Conservation (phyloP, 805 yeast genomes). For the Schwanniomyces pseudopolymorphus region DNA sequence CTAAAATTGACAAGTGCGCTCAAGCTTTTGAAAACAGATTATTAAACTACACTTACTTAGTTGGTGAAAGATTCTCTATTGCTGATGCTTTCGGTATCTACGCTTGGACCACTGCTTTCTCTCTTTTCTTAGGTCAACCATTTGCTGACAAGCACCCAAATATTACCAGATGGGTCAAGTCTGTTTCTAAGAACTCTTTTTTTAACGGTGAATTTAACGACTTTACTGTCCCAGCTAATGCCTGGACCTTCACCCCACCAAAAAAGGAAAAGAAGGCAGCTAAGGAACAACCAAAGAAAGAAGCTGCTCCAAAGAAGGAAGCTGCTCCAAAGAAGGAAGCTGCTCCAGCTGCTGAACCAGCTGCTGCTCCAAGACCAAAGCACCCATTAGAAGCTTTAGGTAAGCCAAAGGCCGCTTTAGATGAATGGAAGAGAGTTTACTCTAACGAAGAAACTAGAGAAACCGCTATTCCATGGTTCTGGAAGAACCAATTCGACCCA, state of each 20-base stretch:
- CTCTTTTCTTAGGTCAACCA: constrained; percentile 57
- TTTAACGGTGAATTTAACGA: constrained; percentile 49
- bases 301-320: constrained; percentile 22
- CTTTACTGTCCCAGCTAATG: constrained; percentile 61
- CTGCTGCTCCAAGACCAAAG: constrained; percentile 68
- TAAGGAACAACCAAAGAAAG: constrained; percentile 31
- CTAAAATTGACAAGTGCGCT: constrained; percentile 37
- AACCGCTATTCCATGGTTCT: constrained; percentile 95
- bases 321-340: constrained; percentile 29
- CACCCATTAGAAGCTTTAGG: constrained; percentile 91
- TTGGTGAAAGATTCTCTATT: constrained; percentile 52
- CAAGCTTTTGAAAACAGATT: constrained; percentile 56
- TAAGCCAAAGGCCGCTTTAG: constrained; percentile 65
- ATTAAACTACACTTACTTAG: constrained; percentile 62
- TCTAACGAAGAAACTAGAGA: constrained; percentile 97
- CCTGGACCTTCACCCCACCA: constrained; percentile 67
- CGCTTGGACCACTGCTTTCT: constrained; percentile 53
- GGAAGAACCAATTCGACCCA: constrained; percentile 86
- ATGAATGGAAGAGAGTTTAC: constrained; percentile 95
- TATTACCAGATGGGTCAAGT: constrained; percentile 68
- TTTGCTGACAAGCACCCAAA: constrained; percentile 66
- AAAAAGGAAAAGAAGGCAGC: constrained; percentile 67
- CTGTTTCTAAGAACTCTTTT: constrained; percentile 47
- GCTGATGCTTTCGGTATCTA: constrained; percentile 66
- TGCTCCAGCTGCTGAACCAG: constrained; percentile 32